Evolutionary conservation across 2,329 filamentous ascomycete species (phyloP).

Genomic region (Ascochyta koolunga): DNA sequence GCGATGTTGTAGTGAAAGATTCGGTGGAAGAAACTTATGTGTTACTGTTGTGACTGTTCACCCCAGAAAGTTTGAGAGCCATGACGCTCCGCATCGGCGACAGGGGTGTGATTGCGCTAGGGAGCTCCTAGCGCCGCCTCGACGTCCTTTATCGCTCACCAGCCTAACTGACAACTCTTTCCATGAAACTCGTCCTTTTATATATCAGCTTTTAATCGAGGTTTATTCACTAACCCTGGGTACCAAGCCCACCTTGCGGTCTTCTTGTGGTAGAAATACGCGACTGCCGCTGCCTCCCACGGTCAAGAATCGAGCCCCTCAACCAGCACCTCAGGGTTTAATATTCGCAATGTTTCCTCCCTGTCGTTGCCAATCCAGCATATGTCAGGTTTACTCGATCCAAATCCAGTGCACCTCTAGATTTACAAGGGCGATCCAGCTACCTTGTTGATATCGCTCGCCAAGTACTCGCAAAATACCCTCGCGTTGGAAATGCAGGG

Average conservation of each 20-base stretch:
- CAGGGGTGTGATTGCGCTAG: slow-evolving; percentile 11
- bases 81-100: slow-evolving; percentile 16
- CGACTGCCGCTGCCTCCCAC: neutral
- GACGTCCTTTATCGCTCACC: neutral
- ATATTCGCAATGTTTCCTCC: slow-evolving; percentile 19
- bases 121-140: slow-evolving; percentile 4
- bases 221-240: no score
- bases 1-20: neutral
- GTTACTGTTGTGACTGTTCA: slow-evolving; percentile 18
- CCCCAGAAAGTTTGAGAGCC: slow-evolving; percentile 13
- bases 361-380: slow-evolving; percentile 21
- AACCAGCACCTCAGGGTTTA: slow-evolving; percentile 10
- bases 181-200: no score
- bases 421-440: slow-evolving; percentile 18
- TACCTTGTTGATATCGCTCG: slow-evolving; percentile 30
- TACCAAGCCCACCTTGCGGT: no score
- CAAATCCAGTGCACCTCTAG: slow-evolving; percentile 27
- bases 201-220: no score
- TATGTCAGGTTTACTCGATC: slow-evolving; percentile 26
- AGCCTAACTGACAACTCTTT: no score
- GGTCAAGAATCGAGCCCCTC: neutral
- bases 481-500: slow-evolving; percentile 42
- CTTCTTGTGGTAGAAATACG: no score
- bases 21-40: slow-evolving; percentile 5
- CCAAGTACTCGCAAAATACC: slow-evolving; percentile 46